Conservation (phyloP, 1,139 yeast genomes). For the Taiozyma onychis region DNA sequence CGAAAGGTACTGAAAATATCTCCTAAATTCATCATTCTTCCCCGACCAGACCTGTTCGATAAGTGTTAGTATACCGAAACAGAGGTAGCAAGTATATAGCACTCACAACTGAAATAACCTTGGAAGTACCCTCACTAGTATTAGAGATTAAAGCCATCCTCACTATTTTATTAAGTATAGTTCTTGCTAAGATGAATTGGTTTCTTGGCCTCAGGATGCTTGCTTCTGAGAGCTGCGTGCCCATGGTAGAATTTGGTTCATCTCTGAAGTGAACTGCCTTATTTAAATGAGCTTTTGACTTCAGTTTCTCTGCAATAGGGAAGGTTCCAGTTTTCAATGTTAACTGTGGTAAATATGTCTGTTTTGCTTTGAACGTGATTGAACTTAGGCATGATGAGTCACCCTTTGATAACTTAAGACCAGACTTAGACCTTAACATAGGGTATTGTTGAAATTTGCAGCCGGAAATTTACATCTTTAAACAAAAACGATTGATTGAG, state of each 20-base stretch:
- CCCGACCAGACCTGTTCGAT: slow-evolving; percentile 9
- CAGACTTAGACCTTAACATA: not conserved
- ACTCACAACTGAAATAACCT: slow-evolving; percentile 14
- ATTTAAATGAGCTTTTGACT: not conserved
- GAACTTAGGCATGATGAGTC: not conserved
- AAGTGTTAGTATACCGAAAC: not conserved
- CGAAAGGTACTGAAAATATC: slow-evolving; percentile 15
- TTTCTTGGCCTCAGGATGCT: slow-evolving; percentile 15
- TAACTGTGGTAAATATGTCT: not conserved
- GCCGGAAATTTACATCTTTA: no score
- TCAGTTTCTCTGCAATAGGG: not conserved
- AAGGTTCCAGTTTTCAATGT: not conserved
- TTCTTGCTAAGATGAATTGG: slow-evolving; percentile 16
- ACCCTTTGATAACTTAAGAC: not conserved
- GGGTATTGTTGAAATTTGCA: not conserved
- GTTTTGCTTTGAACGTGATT: not conserved
- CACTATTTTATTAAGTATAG: slow-evolving; percentile 8
- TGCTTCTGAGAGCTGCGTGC: not conserved
- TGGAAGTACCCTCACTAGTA: slow-evolving; percentile 11
- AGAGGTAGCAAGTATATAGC: not conserved
- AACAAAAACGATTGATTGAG: no score
- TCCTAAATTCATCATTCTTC: not conserved
- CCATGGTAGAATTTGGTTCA: not conserved
- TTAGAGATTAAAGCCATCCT: not conserved
- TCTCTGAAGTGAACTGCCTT: not conserved